These are phyloP conservation scores for Aspergillus asperescens DNA, from an alignment of 495 filamentous ascomycete genomes.

Conservation along the genomic window DNA sequence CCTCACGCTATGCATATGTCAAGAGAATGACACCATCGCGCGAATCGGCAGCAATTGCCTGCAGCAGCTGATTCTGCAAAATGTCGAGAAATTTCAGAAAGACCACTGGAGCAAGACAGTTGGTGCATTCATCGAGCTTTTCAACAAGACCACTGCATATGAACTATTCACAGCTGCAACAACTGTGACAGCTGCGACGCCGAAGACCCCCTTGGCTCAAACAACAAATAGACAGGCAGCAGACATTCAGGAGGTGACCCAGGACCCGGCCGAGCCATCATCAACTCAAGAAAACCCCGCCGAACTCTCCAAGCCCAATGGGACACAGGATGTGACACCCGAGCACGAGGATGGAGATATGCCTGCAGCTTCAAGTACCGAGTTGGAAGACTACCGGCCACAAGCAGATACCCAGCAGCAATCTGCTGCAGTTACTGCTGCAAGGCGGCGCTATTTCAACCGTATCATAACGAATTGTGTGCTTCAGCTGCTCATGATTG, in stretches of 20 bases:
- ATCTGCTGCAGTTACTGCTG: conserved; percentile 84
- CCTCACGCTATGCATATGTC: conserved; percentile 91
- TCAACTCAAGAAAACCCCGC: conserved; percentile 28
- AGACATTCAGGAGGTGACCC: conserved; percentile 23
- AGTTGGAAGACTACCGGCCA: conserved; percentile 87
- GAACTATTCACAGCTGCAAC: conserved; percentile 87
- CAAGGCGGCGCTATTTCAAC: conserved; percentile 95
- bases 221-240: conserved; percentile 30
- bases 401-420: conserved; percentile 64
- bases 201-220: conserved; percentile 27
- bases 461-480: conserved; percentile 99
- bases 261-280: conserved; percentile 16
- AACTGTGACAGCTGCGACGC: conserved; percentile 52
- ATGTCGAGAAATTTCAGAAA: conserved; percentile 80
- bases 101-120: conserved; percentile 94
- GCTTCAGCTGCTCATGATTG: conserved; percentile 95
- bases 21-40: conserved; percentile 98
- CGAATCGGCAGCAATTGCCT: conserved; percentile 96
- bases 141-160: conserved; percentile 88
- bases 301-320: conserved; percentile 61
- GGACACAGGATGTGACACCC: conserved; percentile 36
- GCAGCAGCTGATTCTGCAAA: conserved; percentile 92
- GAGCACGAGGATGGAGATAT: conserved; percentile 41
- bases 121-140: conserved; percentile 89
- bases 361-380: conserved; percentile 35